Base-by-base conservation (phyloP, 306 rosid species). In the Oemleria cerasiformis region DNA sequence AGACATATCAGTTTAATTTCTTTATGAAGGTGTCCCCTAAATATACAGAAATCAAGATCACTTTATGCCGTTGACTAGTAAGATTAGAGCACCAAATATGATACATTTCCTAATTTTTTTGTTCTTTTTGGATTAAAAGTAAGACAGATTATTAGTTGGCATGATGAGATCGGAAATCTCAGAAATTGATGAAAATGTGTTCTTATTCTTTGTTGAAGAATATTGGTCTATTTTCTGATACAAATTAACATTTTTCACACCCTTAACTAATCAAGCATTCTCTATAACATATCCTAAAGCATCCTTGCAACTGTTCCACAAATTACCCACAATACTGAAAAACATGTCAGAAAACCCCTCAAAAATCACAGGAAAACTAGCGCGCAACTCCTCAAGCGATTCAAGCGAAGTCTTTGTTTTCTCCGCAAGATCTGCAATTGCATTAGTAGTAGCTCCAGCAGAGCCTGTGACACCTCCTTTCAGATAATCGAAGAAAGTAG, bases 281-380 rank as follows among this genome's bases (percentile, higher is more conserved):
- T 79, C 80, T 0, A 55, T 51, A 6, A 87, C 85, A 82, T 81
- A 84, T 53, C 73, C 90, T 7, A 84, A 40, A 73, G 88, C 91
- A 11, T 80, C 84, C 74, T 56, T 80, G 58, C 13, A 85, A 57
- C 73, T 84, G 16, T 80, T 79, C 89, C 87, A 87, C 68, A 68
- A 63, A 11, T 84, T 80, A 2, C 34, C 5, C 0, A 77, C 87
- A 65, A 88, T 74, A 0, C 73, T 60, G 53, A 81, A 71, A 5
- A 57, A 5, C 87, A 82, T 76, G 5, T 77, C 78, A 0, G 73
- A 41, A 57, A 72, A 8, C 65, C 82, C 84, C 4, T 77, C 77
- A 4, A 73, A 45, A 57, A 72, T 14, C 63, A 84, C 84, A 1
- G 80, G 77, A 51, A 79, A 21, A 41, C 61, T 77, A 30, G 64